Conservation (phyloP, 352 stramenopile species). For the Phytopythium chamaehyphon region DNA sequence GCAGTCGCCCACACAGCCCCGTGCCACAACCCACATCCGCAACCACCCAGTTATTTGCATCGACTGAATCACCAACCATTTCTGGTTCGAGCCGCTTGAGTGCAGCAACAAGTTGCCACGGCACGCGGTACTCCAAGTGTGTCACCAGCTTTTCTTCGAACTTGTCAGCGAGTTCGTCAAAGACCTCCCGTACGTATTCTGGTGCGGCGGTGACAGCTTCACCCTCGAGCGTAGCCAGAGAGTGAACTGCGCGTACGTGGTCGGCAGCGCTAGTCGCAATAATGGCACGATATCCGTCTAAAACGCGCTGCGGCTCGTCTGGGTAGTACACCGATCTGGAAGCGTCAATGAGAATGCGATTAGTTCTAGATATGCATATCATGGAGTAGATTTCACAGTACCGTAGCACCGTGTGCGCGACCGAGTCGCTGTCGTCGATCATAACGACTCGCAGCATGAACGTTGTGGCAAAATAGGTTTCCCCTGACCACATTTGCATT, state of each 20-base stretch:
- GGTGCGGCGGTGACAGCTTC: conserved; percentile 45
- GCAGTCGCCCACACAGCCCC: conserved; percentile 63
- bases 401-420: conserved; percentile 74
- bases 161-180: conserved; percentile 70
- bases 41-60: conserved; percentile 27
- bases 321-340: conserved; percentile 58
- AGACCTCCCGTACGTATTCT: conserved; percentile 69
- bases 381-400: neutral
- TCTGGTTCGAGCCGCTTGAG: conserved; percentile 39
- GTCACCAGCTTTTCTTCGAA: conserved; percentile 83
- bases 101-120: conserved; percentile 71
- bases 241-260: conserved; percentile 60
- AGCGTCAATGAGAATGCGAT: conserved; percentile 1
- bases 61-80: conserved; percentile 11
- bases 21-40: conserved; percentile 76
- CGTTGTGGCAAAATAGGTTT: conserved; percentile 61
- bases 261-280: conserved; percentile 18
- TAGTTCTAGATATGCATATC: too few species aligned
- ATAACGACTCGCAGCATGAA: conserved; percentile 72
- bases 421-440: conserved; percentile 57
- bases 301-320: conserved; percentile 51
- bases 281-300: conserved; percentile 44
- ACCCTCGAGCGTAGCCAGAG: conserved; percentile 58
- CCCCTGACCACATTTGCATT: conserved; percentile 20
- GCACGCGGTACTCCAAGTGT: conserved; percentile 74